Evolutionary conservation across 805 yeast species (phyloP).

Genomic region (Metschnikowia aberdeeniae): DNA sequence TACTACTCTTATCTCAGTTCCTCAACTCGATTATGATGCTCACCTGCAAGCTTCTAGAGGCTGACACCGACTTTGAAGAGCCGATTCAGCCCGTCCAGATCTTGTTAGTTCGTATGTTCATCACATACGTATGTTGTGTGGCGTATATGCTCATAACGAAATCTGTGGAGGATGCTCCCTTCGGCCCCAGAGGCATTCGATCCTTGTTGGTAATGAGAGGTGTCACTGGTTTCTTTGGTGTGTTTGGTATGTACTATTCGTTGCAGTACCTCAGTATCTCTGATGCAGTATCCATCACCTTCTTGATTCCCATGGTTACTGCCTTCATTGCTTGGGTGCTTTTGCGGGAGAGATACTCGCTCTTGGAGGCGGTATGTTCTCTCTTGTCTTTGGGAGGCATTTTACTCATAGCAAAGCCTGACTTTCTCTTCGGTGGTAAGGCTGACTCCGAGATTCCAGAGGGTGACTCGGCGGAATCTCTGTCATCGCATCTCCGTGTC

Average conservation of each 20-base stretch:
- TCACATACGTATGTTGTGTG: slow-evolving; percentile 61
- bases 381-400: slow-evolving; percentile 71
- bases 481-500: slow-evolving; percentile 52
- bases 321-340: slow-evolving; percentile 67
- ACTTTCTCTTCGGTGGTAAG: slow-evolving; percentile 54
- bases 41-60: slow-evolving; percentile 68
- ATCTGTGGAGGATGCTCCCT: slow-evolving; percentile 55
- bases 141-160: slow-evolving; percentile 49
- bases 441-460: slow-evolving; percentile 28
- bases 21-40: slow-evolving; percentile 76
- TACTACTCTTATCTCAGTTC: slow-evolving; percentile 60
- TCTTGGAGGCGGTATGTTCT: slow-evolving; percentile 67
- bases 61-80: slow-evolving; percentile 52
- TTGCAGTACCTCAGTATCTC: slow-evolving; percentile 69
- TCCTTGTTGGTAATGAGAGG: slow-evolving; percentile 59
- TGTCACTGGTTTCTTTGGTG: slow-evolving; percentile 66
- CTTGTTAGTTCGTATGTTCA: slow-evolving; percentile 68
- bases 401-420: slow-evolving; percentile 74
- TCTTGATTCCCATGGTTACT: slow-evolving; percentile 72
- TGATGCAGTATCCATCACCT: slow-evolving; percentile 78
- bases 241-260: slow-evolving; percentile 72
- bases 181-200: slow-evolving; percentile 63
- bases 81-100: slow-evolving; percentile 79
- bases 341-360: slow-evolving; percentile 61
- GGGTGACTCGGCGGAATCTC: slow-evolving; percentile 44